These are phyloP conservation scores for Solanum dulcamara DNA, from an alignment of 257 asterid species.

Conservation along the genomic window DNA sequence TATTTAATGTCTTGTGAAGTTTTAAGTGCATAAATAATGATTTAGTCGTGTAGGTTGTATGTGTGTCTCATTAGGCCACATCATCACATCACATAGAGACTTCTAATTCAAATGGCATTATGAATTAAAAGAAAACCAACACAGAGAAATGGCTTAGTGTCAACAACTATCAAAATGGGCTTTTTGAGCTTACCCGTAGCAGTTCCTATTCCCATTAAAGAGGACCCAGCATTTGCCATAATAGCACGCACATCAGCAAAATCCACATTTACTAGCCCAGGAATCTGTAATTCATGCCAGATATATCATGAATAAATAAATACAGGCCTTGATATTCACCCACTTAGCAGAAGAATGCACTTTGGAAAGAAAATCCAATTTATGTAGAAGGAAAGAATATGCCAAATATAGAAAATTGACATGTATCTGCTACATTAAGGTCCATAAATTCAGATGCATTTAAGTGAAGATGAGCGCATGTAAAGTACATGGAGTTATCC, in stretches of 20 bases:
- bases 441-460: background rate
- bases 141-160: background rate
- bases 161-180: background rate
- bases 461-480: background rate
- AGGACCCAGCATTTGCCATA: constrained; percentile 93
- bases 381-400: background rate
- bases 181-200: constrained; percentile 59
- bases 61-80: background rate
- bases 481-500: background rate
- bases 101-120: background rate
- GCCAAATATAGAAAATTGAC: background rate
- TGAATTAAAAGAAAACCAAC: background rate
- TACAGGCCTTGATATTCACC: background rate
- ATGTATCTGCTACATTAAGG: background rate
- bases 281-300: constrained; percentile 55
- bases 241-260: constrained; percentile 97
- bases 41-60: background rate
- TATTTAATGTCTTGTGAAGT: background rate
- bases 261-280: constrained; percentile 92
- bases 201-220: constrained; percentile 94
- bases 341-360: background rate
- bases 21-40: background rate
- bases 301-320: background rate
- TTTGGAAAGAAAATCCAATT: background rate
- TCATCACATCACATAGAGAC: background rate